Percentiles rank a stretch among this genome's conserved stretches.
These are phyloP conservation scores for Xylariales sp. DNA, from an alignment of 2,329 filamentous ascomycete genomes.

Conservation along the genomic window DNA sequence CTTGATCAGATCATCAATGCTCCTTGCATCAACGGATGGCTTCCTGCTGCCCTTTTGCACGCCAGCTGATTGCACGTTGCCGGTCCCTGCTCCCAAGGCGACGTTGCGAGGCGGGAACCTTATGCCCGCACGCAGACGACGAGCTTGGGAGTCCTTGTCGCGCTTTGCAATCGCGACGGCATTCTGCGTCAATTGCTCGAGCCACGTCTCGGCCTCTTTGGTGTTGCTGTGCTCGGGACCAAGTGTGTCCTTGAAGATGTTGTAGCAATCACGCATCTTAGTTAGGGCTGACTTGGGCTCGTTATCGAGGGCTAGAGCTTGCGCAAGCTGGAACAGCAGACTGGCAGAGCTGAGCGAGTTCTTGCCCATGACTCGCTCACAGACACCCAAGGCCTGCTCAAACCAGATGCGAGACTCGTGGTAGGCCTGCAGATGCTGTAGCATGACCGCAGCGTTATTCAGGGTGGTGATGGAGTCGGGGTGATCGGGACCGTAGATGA, in stretches of 20 bases:
- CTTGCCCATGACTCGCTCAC: constrained; percentile 84
- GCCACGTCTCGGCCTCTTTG: constrained; percentile 94
- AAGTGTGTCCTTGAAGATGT: constrained; percentile 84
- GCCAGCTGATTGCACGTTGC: constrained; percentile 28
- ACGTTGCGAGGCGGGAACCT: constrained; percentile 62
- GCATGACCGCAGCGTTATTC: constrained; percentile 98
- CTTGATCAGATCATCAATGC: constrained; percentile 87
- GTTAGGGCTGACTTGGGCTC: constrained; percentile 88
- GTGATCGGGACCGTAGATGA: constrained; percentile 90
- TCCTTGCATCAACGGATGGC: constrained; percentile 64
- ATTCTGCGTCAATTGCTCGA: constrained; percentile 92
- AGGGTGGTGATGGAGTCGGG: constrained; percentile 97
- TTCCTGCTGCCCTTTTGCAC: constrained; percentile 24
- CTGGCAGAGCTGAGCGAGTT: constrained; percentile 91
- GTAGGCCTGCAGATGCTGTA: constrained; percentile 92
- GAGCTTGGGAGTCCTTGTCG: constrained; percentile 77
- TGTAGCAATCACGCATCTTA: constrained; percentile 95
- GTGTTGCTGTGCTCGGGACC: constrained; percentile 94
- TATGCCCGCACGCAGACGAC: constrained; percentile 66
- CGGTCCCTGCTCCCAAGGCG: constrained; percentile 46
- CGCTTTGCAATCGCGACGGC: constrained; percentile 93
- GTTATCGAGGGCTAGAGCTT: constrained; percentile 91
- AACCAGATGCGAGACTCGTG: constrained; percentile 96
- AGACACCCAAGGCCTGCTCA: constrained; percentile 83
- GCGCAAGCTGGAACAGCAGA: constrained; percentile 92